Percentiles rank a stretch among this genome's conserved stretches.
Evolutionary conservation across 2,329 filamentous ascomycete species (phyloP).

Genomic region (Trematosphaeria pertusa): DNA sequence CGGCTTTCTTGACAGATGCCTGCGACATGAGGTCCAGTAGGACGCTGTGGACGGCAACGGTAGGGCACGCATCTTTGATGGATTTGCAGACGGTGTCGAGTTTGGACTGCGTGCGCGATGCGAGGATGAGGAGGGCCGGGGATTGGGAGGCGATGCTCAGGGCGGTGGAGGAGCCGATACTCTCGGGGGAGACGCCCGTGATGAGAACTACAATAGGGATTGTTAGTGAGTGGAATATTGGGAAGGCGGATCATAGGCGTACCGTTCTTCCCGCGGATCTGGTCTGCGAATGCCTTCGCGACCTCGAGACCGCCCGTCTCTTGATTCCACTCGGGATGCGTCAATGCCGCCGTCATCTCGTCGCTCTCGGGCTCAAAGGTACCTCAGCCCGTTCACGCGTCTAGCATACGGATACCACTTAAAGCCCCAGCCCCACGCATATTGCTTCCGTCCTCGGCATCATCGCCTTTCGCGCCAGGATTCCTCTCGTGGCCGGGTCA

Average conservation of each 20-base stretch:
- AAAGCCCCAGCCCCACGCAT: conserved; percentile 8
- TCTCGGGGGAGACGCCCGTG: conserved; percentile 39
- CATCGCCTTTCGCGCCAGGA: neutral
- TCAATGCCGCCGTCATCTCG: conserved; percentile 30
- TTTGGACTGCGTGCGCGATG: conserved; percentile 54
- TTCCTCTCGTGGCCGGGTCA: neutral
- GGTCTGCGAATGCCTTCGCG: conserved; percentile 36
- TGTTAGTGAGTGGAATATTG: conserved; percentile 6
- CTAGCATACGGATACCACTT: no score
- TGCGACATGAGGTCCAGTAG: conserved; percentile 50
- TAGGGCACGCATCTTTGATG: conserved; percentile 40
- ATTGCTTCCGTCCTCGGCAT: neutral
- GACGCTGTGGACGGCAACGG: conserved; percentile 28
- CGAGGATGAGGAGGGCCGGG: conserved; percentile 38
- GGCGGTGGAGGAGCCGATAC: conserved; percentile 40
- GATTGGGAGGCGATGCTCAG: conserved; percentile 34
- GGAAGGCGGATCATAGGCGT: neutral
- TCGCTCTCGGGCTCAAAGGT: no score
- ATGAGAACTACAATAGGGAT: conserved; percentile 48
- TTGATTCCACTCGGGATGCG: conserved; percentile 43
- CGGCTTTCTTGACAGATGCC: conserved; percentile 45
- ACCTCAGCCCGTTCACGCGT: no score
- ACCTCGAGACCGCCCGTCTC: conserved; percentile 40
- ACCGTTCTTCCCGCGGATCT: conserved; percentile 38
- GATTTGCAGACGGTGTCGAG: conserved; percentile 47